These are phyloP conservation scores for Podospora australis DNA, from an alignment of 495 filamentous ascomycete species.

Conservation along the genomic window DNA sequence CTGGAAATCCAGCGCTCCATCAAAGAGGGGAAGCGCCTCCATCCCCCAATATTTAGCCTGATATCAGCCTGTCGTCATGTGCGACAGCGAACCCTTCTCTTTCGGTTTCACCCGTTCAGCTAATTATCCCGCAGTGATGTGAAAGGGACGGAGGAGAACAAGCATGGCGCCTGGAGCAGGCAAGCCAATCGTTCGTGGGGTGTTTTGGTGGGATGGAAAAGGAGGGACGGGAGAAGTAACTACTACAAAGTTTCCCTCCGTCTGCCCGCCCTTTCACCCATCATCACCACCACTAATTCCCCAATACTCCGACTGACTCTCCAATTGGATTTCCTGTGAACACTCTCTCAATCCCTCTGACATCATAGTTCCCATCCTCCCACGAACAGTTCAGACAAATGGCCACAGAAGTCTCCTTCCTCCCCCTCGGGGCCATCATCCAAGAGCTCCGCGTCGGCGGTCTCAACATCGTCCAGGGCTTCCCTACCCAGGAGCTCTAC, in stretches of 20 bases:
- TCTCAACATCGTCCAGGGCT: constrained; percentile 80
- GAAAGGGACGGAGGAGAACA: neutral
- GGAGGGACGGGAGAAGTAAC: neutral
- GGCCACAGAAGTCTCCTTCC: constrained; percentile 58
- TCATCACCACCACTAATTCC: neutral
- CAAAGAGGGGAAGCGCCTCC: constrained; percentile 14
- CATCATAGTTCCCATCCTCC: constrained; percentile 4
- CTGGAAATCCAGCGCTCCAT: constrained; percentile 2
- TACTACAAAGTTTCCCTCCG: neutral
- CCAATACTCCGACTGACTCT: neutral
- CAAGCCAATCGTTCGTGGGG: too few species aligned
- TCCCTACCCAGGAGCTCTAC: constrained; percentile 68
- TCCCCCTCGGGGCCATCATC: constrained; percentile 83
- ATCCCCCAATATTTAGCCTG: constrained; percentile 23
- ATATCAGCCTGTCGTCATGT: constrained; percentile 24
- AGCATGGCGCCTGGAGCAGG: neutral
- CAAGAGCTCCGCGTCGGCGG: constrained; percentile 71
- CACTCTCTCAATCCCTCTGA: constrained; percentile 1
- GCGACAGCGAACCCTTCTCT: constrained; percentile 7
- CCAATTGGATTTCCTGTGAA: neutral
- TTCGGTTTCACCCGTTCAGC: constrained; percentile 2
- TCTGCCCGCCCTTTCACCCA: neutral
- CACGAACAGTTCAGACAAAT: neutral
- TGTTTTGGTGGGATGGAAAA: too few species aligned
- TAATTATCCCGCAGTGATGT: too few species aligned